Percentiles rank a stretch among this genome's conserved stretches.
These are phyloP conservation scores for Tulasnella sp. DNA, from an alignment of 768 basidiomycete species.

Conservation along the genomic window DNA sequence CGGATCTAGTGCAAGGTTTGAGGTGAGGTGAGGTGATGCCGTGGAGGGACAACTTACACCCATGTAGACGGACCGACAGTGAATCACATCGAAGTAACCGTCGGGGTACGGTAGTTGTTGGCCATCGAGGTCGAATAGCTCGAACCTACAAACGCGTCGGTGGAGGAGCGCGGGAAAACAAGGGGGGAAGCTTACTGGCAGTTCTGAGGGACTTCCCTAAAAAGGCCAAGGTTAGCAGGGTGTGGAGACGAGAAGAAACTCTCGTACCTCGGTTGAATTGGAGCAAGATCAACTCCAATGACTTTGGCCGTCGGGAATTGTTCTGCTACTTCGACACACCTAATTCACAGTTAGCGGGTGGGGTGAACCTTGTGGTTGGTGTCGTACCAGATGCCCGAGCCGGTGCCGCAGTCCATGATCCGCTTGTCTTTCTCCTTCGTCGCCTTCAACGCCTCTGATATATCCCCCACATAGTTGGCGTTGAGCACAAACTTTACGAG, in stretches of 20 bases:
- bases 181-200: too few species aligned
- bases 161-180: too few species aligned
- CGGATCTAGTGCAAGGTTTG: conserved; percentile 37
- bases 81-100: conserved; percentile 52
- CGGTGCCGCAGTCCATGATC: conserved; percentile 60
- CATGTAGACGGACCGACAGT: conserved; percentile 54
- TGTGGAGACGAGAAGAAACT: neutral
- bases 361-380: neutral
- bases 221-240: conserved; percentile 14
- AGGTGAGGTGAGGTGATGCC: conserved; percentile 16
- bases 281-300: conserved; percentile 63
- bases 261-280: conserved; percentile 56
- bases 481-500: conserved; percentile 54
- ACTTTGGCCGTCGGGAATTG: conserved; percentile 53
- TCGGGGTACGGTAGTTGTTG: conserved; percentile 50
- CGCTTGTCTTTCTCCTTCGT: conserved; percentile 34
- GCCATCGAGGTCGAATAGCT: conserved; percentile 48
- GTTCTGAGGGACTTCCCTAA: conserved; percentile 51
- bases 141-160: conserved; percentile 36
- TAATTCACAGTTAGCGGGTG: conserved; percentile 23
- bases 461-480: conserved; percentile 54
- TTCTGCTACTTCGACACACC: conserved; percentile 63
- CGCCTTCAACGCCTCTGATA: conserved; percentile 39
- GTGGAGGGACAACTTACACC: conserved; percentile 35
- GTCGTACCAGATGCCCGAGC: conserved; percentile 50